Evolutionary conservation across 192 early-diverging fungal species (phyloP).

Genomic region (Coemansia sp.): DNA sequence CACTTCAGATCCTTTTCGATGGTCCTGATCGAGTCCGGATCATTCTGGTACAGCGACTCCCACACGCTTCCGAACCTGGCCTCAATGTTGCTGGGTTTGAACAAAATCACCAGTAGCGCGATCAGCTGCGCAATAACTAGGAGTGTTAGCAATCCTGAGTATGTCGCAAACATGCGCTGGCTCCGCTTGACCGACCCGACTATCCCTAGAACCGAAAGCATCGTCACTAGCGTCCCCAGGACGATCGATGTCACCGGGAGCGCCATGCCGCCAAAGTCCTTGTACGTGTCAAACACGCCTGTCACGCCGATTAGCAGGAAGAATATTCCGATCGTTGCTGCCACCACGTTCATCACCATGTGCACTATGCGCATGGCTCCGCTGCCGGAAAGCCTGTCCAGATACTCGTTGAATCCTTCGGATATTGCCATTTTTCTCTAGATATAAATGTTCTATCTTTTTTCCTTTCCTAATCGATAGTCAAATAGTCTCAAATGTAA

Average conservation of each 20-base stretch:
- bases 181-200: conserved; percentile 50
- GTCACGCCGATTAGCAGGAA: conserved; percentile 23
- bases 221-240: conserved; percentile 41
- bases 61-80: conserved; percentile 47
- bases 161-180: conserved; percentile 36
- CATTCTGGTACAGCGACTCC: conserved; percentile 54
- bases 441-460: too few species aligned
- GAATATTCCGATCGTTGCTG: conserved; percentile 27
- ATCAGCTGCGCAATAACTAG: conserved; percentile 30
- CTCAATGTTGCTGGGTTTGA: conserved; percentile 39
- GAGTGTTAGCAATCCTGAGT: conserved; percentile 34
- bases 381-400: conserved; percentile 24
- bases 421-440: conserved; percentile 16
- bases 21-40: conserved; percentile 46
- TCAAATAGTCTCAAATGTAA: too few species aligned
- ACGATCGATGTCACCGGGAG: conserved; percentile 45
- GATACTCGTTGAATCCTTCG: conserved; percentile 24
- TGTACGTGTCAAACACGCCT: conserved; percentile 24
- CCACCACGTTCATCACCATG: conserved; percentile 31
- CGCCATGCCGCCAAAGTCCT: conserved; percentile 42
- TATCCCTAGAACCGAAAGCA: conserved; percentile 52
- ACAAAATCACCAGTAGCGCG: conserved; percentile 24
- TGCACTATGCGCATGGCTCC: conserved; percentile 23
- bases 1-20: conserved; percentile 57
- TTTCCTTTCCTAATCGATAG: too few species aligned